These are phyloP conservation scores for Malassezia psittaci DNA, from an alignment of 1,284 basidiomycete genomes.

Conservation along the genomic window DNA sequence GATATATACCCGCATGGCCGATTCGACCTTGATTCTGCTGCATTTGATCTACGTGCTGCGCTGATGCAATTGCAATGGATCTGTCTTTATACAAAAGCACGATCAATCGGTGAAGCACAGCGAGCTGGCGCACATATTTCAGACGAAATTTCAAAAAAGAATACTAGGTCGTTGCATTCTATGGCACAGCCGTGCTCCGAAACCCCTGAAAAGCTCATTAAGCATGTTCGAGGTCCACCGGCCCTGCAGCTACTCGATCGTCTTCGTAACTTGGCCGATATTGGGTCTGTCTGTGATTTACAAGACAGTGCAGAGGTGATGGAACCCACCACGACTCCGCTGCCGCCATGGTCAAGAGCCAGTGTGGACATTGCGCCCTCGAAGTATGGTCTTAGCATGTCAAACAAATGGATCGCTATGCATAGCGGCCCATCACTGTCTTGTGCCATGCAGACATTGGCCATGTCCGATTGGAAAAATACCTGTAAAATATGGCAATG, in stretches of 20 bases:
- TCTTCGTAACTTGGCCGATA: background rate
- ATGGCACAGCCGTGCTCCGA: too few species aligned
- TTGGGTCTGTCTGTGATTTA: background rate
- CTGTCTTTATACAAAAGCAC: conserved; percentile 11
- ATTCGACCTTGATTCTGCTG: background rate
- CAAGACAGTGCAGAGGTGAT: background rate
- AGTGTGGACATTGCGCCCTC: too few species aligned
- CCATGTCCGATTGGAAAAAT: too few species aligned
- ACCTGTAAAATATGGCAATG: too few species aligned
- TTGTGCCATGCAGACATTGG: background rate
- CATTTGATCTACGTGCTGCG: conserved; percentile 14
- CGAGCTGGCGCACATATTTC: too few species aligned
- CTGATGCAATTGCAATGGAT: conserved; percentile 13
- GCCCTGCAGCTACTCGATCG: background rate
- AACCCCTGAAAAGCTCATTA: too few species aligned
- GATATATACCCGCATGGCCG: conserved; percentile 3
- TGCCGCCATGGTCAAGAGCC: conserved; percentile 10
- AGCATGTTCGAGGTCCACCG: background rate
- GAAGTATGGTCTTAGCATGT: too few species aligned
- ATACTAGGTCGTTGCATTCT: too few species aligned
- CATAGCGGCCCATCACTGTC: background rate
- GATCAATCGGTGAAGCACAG: background rate
- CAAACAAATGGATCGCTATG: background rate
- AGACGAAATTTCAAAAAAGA: too few species aligned
- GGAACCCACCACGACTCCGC: background rate